A percentile compares a stretch with the other conserved stretches of the same genome.
Conservation (phyloP, 1,284 basidiomycete genomes). For the Thecaphora thlaspeos region DNA sequence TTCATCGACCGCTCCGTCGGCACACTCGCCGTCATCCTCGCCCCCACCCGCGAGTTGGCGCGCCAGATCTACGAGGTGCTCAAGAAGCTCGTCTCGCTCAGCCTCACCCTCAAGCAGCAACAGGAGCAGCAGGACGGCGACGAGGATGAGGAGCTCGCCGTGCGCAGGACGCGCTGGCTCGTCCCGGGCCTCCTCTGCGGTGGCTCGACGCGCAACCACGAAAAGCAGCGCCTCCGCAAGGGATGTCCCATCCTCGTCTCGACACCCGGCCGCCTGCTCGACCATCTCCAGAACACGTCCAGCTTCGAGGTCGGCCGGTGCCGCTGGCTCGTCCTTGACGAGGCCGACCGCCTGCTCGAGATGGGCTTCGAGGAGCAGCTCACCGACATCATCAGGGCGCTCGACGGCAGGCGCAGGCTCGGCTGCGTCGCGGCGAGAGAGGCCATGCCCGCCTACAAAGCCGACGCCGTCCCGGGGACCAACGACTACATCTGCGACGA, state of each 20-base stretch:
- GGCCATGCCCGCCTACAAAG: constrained; percentile 32
- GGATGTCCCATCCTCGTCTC: constrained; percentile 73
- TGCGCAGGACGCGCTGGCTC: constrained; percentile 70
- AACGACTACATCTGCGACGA: constrained; percentile 18
- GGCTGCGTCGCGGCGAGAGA: constrained; percentile 65
- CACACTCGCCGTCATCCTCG: constrained; percentile 89
- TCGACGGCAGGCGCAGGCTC: constrained; percentile 49
- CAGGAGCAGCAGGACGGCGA: constrained; percentile 48
- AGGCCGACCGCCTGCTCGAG: constrained; percentile 86
- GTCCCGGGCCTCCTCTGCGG: constrained; percentile 85
- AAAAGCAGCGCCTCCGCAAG: constrained; percentile 71
- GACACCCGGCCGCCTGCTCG: constrained; percentile 70
- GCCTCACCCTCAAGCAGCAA: constrained; percentile 67
- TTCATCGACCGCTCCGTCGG: constrained; percentile 72
- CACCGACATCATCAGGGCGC: constrained; percentile 70
- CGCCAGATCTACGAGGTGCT: constrained; percentile 82
- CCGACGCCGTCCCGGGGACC: constrained; percentile 8
- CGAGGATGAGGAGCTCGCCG: constrained; percentile 63
- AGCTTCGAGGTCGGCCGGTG: constrained; percentile 90
- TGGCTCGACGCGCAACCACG: constrained; percentile 70
- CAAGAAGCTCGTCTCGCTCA: constrained; percentile 64
- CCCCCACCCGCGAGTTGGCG: constrained; percentile 90
- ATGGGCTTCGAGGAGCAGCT: constrained; percentile 61
- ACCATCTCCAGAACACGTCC: constrained; percentile 77
- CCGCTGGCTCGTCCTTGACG: constrained; percentile 93